Evolutionary conservation across 352 stramenopile genomes (phyloP).

Genomic region (Phytophthora chlamydospora): DNA sequence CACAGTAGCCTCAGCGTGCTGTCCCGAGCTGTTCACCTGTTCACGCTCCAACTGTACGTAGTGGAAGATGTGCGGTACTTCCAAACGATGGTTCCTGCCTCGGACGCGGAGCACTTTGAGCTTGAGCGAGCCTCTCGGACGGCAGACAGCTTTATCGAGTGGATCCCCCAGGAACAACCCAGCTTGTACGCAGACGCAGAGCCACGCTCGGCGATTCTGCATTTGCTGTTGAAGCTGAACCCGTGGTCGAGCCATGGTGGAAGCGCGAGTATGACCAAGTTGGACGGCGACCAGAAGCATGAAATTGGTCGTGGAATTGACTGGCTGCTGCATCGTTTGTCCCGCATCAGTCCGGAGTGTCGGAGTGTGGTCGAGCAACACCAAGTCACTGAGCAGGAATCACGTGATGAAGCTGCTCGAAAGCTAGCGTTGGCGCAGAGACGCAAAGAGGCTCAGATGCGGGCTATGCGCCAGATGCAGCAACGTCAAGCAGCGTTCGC

Average conservation of each 20-base stretch:
- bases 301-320: conserved; percentile 82
- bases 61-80: conserved; percentile 78
- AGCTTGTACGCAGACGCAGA: conserved; percentile 37
- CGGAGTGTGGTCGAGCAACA: conserved; percentile 56
- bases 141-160: conserved; percentile 62
- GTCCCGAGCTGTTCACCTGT: conserved; percentile 75
- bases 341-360: conserved; percentile 53
- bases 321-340: conserved; percentile 76
- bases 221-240: conserved; percentile 76
- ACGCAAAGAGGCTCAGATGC: conserved; percentile 77
- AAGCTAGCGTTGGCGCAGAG: conserved; percentile 64
- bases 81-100: conserved; percentile 49
- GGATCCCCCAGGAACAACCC: conserved; percentile 57
- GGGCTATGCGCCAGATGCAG: conserved; percentile 81
- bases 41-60: conserved; percentile 86
- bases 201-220: conserved; percentile 48
- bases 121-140: conserved; percentile 48
- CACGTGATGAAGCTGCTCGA: conserved; percentile 69
- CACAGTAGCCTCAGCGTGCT: conserved; percentile 70
- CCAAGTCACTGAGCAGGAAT: conserved; percentile 63
- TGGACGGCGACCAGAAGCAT: conserved; percentile 86
- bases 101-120: conserved; percentile 51
- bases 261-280: conserved; percentile 57
- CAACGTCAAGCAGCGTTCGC: conserved; percentile 83
- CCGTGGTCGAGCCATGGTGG: conserved; percentile 67